A percentile compares a stretch with the other conserved stretches of the same genome.
These are phyloP conservation scores for Dendrobium officinale DNA, from an alignment of 106 monocot species.

Conservation along the genomic window DNA sequence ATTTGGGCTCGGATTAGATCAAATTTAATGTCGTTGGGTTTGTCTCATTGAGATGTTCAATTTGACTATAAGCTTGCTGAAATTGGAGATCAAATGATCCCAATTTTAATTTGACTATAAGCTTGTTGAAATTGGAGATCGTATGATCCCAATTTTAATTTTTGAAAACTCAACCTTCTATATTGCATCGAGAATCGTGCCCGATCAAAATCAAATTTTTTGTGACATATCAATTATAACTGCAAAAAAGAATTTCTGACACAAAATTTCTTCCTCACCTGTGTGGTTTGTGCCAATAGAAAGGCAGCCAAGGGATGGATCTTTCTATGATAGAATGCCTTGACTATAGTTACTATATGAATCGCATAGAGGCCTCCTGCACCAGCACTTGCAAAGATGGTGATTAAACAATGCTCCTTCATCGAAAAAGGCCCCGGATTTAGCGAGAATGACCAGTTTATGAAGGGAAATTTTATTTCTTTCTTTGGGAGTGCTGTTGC, in stretches of 20 bases:
- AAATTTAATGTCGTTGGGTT: too few relatives aligned
- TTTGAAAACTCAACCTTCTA: too few relatives aligned
- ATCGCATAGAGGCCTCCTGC: slow-evolving; percentile 8
- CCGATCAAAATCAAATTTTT: too few relatives aligned
- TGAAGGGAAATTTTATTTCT: not conserved
- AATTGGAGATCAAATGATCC: too few relatives aligned
- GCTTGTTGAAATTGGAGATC: too few relatives aligned
- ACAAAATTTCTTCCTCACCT: not conserved
- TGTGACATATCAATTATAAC: not conserved
- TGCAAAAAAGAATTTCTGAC: not conserved
- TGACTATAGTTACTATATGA: slow-evolving; percentile 11
- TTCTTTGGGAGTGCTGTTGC: slow-evolving; percentile 8
- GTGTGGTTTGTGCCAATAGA: slow-evolving; percentile 7
- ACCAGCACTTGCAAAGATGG: slow-evolving; percentile 16
- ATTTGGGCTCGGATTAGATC: too few relatives aligned
- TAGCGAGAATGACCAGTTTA: slow-evolving; percentile 11
- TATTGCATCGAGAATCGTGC: too few relatives aligned
- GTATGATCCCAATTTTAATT: too few relatives aligned
- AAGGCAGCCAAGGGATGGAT: slow-evolving; percentile 4
- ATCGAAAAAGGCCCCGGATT: slow-evolving; percentile 26
- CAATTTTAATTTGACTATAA: too few relatives aligned
- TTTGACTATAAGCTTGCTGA: too few relatives aligned
- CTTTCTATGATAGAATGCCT: slow-evolving; percentile 7
- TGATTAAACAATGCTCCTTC: slow-evolving; percentile 27
- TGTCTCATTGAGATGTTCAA: too few relatives aligned